Base-by-base conservation (phyloP, 768 basidiomycete species). In the Crassisporium funariophilum region DNA sequence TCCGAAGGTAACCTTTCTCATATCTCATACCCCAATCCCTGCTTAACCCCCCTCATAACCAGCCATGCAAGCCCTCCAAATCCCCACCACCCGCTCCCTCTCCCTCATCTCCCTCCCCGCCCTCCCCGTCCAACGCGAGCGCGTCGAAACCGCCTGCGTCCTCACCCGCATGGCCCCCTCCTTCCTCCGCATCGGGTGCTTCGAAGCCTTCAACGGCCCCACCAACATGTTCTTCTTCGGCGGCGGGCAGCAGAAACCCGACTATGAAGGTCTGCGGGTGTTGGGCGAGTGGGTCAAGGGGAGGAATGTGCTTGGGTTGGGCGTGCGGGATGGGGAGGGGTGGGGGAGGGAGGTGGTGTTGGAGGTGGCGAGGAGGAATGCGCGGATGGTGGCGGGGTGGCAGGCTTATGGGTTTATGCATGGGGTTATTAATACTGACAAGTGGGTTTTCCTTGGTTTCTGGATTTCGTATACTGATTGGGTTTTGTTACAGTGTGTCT, bases 391-490 rank as follows among this genome's bases (percentile, higher is more conserved):
- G 0, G 97, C 94, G 8, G 87, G 78, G 3, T 98, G 97, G 97
- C 95, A 98, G 67, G 91, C 82, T 5, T 89, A 88, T 64, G 92
- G 92, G 1, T 94, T 90, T 63, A 91, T 93, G 91, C 91, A 94
- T 60, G 93, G 92, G 0, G 95, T 99, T 27, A 92, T 99, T 57
- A 98, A 98, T 61, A 95, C 95, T 2, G 95, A 98, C 71, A 97
- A 95, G 88, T 88, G 78, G 45, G 22, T 19, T 4, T 35, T 37
- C 8, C 4, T 15, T 15, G 40, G 4, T 22, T 17, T n/a, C 13
- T 20, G 13, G 10, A 8, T 16, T 16, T 43, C 6, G 11, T 24
- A 21, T 23, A 41, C 46, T 29, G 19, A 40, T 34, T 62, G 23
- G 63, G 45, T 10, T 12, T 9, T 25, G 29, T 29, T 19, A n/a